Percentiles rank a stretch among this genome's conserved stretches.
Evolutionary conservation across 1,284 basidiomycete genomes (phyloP).

Genomic region (Xerocomus cyaneibrunnescens): DNA sequence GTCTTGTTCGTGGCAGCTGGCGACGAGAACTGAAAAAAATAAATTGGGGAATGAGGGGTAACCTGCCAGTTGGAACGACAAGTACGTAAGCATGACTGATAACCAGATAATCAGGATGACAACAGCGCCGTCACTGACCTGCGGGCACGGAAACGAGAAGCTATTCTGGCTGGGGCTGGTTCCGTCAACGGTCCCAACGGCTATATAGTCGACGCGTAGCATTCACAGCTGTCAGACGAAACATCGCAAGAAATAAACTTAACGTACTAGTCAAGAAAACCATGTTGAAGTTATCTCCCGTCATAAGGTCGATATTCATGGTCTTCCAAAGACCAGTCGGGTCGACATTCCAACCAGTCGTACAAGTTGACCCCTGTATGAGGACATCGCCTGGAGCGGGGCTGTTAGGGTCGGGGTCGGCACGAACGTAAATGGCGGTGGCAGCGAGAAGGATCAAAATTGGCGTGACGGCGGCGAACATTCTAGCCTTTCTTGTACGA

Average conservation of each 20-base stretch:
- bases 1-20: slow-evolving; percentile 42
- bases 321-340: slow-evolving; percentile 56
- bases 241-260: background rate
- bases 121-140: slow-evolving; percentile 39
- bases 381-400: slow-evolving; percentile 58
- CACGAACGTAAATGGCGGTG: slow-evolving; percentile 41
- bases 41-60: slow-evolving; percentile 66
- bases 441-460: slow-evolving; percentile 44
- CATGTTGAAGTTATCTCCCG: slow-evolving; percentile 74
- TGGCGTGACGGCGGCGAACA: slow-evolving; percentile 43
- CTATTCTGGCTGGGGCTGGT: slow-evolving; percentile 43
- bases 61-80: slow-evolving; percentile 43
- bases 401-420: slow-evolving; percentile 52
- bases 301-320: slow-evolving; percentile 78
- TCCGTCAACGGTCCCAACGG: slow-evolving; percentile 59
- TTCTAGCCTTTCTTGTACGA: slow-evolving; percentile 6
- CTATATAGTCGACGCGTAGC: slow-evolving; percentile 25
- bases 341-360: slow-evolving; percentile 57
- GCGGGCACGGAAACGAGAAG: slow-evolving; percentile 67
- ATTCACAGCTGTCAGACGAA: background rate
- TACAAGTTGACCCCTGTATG: slow-evolving; percentile 54
- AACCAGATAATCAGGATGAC: background rate
- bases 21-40: slow-evolving; percentile 76
- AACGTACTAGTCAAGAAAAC: slow-evolving; percentile 61
- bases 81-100: slow-evolving; percentile 1